These are phyloP conservation scores for Cordyceps tenuipes DNA, from an alignment of 2,329 filamentous ascomycete species.

Conservation along the genomic window DNA sequence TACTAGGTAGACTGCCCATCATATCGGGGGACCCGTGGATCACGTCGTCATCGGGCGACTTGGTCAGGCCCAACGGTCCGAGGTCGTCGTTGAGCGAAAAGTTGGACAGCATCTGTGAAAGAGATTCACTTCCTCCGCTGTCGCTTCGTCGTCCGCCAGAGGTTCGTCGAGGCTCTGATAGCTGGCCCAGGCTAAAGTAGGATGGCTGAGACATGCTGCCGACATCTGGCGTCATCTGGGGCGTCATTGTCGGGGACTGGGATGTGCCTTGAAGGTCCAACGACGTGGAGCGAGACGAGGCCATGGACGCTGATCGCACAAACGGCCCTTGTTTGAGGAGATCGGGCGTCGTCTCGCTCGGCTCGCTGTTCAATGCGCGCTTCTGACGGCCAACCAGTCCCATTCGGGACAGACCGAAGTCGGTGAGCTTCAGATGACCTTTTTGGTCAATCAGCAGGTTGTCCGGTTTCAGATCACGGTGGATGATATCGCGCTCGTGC, in stretches of 20 bases:
- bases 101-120: slow-evolving; percentile 73
- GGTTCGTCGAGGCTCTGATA: slow-evolving; percentile 55
- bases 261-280: slow-evolving; percentile 70
- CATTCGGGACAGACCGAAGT: slow-evolving; percentile 96
- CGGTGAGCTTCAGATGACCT: slow-evolving; percentile 91
- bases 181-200: slow-evolving; percentile 72
- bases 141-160: slow-evolving; percentile 78
- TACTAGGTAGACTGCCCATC: slow-evolving; percentile 32
- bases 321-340: slow-evolving; percentile 89
- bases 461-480: slow-evolving; percentile 93
- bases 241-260: slow-evolving; percentile 76
- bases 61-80: slow-evolving; percentile 32
- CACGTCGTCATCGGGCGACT: slow-evolving; percentile 66
- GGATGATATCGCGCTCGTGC: slow-evolving; percentile 88
- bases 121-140: slow-evolving; percentile 78
- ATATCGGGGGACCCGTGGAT: slow-evolving; percentile 73
- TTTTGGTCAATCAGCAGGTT: slow-evolving; percentile 96
- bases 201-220: slow-evolving; percentile 70
- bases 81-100: slow-evolving; percentile 63
- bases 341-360: slow-evolving; percentile 81
- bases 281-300: slow-evolving; percentile 86
- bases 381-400: slow-evolving; percentile 94
- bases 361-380: slow-evolving; percentile 69
- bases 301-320: slow-evolving; percentile 72
- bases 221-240: slow-evolving; percentile 70